phyloP scores from a whole-genome alignment of 2,329 filamentous ascomycete genomes.

The Fusarium sublunatum region DNA sequence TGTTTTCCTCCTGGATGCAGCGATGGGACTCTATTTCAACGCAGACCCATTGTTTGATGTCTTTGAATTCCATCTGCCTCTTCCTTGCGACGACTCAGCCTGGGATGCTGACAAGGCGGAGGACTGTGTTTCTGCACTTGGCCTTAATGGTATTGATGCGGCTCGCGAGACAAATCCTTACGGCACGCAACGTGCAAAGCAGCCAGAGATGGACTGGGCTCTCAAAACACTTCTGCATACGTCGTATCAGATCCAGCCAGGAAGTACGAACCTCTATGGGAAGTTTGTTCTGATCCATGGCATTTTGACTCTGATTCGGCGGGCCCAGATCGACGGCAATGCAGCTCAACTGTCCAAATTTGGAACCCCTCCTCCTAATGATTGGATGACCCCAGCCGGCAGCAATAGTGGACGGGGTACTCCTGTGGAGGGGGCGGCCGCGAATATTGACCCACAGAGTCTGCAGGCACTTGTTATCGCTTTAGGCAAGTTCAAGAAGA shows the following conservation, averaged over 20 bases:
- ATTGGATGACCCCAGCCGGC: slow-evolving; percentile 63
- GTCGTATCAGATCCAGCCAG: slow-evolving; percentile 69
- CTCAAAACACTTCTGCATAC: slow-evolving; percentile 70
- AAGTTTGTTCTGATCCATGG: slow-evolving; percentile 81
- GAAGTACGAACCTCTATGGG: slow-evolving; percentile 76
- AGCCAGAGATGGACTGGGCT: slow-evolving; percentile 71
- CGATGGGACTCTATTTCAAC: slow-evolving; percentile 79
- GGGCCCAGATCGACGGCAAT: slow-evolving; percentile 56
- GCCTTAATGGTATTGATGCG: slow-evolving; percentile 67
- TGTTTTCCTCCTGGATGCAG: slow-evolving; percentile 72
- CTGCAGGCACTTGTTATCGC: slow-evolving; percentile 65
- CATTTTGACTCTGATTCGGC: slow-evolving; percentile 70
- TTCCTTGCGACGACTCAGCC: slow-evolving; percentile 77
- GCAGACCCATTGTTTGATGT: slow-evolving; percentile 70
- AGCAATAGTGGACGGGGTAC: slow-evolving; percentile 59
- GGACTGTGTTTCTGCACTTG: slow-evolving; percentile 73
- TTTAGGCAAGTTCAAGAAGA: slow-evolving; percentile 77
- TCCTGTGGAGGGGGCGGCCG: slow-evolving; percentile 54
- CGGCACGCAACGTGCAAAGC: slow-evolving; percentile 71
- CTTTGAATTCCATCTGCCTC: slow-evolving; percentile 72
- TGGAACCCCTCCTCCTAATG: slow-evolving; percentile 68
- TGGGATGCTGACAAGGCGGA: slow-evolving; percentile 73
- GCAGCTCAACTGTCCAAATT: slow-evolving; percentile 53
- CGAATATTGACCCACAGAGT: slow-evolving; percentile 57
- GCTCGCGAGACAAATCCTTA: slow-evolving; percentile 68